phyloP scores from a whole-genome alignment of 164 flowering plant genomes.

The Protea cynaroides region DNA sequence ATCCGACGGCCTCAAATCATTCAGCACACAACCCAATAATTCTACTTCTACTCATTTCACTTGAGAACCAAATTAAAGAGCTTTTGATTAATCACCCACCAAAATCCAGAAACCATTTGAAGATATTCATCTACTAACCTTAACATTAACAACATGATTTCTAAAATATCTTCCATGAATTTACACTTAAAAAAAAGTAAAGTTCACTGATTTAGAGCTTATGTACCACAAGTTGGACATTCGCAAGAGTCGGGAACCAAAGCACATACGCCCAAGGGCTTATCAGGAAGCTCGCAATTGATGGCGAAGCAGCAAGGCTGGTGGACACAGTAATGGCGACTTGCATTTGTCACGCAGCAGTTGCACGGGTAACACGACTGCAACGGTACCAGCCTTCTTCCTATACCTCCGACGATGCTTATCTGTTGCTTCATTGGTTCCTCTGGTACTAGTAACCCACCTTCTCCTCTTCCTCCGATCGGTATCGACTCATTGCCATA shows the following conservation, averaged over 20 bases:
- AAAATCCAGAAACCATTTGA: too few relatives aligned
- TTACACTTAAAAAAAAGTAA: too few relatives aligned
- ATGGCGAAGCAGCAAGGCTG: slow-evolving; percentile 58
- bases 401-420: background rate
- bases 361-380: slow-evolving; percentile 42
- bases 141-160: too few relatives aligned
- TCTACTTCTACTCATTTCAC: too few relatives aligned
- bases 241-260: slow-evolving; percentile 47
- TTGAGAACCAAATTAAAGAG: too few relatives aligned
- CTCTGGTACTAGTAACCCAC: slow-evolving; percentile 12
- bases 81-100: too few relatives aligned
- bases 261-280: slow-evolving; percentile 56
- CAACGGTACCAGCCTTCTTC: slow-evolving; percentile 40
- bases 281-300: slow-evolving; percentile 47
- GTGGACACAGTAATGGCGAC: slow-evolving; percentile 21
- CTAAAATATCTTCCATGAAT: too few relatives aligned
- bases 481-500: slow-evolving; percentile 22
- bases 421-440: slow-evolving; percentile 16
- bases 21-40: too few relatives aligned
- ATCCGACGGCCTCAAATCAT: too few relatives aligned
- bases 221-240: slow-evolving; percentile 38
- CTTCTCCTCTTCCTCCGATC: slow-evolving; percentile 33
- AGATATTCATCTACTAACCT: too few relatives aligned
- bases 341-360: slow-evolving; percentile 26
- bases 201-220: background rate